Base-by-base conservation (phyloP, 768 basidiomycete species). In the Boletus speciosus region DNA sequence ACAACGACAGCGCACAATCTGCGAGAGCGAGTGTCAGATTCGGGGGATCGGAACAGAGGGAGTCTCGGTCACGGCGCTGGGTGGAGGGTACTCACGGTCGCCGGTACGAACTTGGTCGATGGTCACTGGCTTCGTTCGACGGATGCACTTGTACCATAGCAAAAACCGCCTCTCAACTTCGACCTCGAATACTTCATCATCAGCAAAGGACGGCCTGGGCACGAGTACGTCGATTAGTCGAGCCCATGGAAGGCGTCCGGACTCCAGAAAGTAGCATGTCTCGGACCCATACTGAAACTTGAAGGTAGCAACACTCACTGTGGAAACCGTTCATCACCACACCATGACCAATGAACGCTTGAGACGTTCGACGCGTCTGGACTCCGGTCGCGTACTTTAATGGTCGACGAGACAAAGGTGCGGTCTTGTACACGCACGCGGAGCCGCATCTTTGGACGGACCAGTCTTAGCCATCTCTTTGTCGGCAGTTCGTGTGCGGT, bases 41-140 rank as follows among this genome's bases (percentile, higher is more conserved):
- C 19, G 11, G 3, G 10, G 21, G 35, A 41, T n/a, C 11, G 29
- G 16, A 16, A 25, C 29, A 5, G 21, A 31, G 21, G 12, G 23
- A 23, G 3, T n/a, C 40, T 21, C 37, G 10, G n/a, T 7, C 29
- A 2, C 7, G 12, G 27, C n/a, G 21, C 2, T 4, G 36, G 16
- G 19, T 9, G 10, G 35, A 34, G 5, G 11, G 32, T 25, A 51
- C 63, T 48, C 52, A 65, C 64, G 37, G 21, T 58, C 10, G 19
- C 54, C 64, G 6, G 62, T 64, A 11, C 64, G 64, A 4, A 65
- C 38, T 61, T 66, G 65, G 34, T 65, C 65, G 21, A 66, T 43
- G 15, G 56, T 49, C 38, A 45, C 46, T 16, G 44, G 58, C 10
- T 53, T 53, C 44, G 65, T 67, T 41, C 66, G 65, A 50, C 66